Evolutionary conservation across 164 flowering plant genomes (phyloP), one percentile per base, ranked within the genome.

Genomic region (Aristolochia fimbriata): DNA sequence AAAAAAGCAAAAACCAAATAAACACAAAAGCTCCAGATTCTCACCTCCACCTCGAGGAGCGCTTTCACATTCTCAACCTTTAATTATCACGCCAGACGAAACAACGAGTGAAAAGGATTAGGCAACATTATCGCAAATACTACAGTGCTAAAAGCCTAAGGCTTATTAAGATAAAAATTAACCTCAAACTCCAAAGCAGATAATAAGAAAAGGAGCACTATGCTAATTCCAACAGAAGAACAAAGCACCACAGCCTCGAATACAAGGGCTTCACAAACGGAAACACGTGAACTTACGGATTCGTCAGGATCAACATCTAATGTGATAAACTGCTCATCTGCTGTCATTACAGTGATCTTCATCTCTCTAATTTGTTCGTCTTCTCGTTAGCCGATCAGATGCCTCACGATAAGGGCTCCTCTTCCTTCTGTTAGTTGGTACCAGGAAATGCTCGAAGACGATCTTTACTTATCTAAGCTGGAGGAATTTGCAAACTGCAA

Each of bases 41-140:
- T 71, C 57, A 89, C 98, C 95, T 92, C 98, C 47, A 92, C 96
- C 67, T 89, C 96, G n/a, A 92, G 83, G 57, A 92, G 67, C 47
- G 98, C 98, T 68, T 92, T 92, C 61, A 92, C 81, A 61, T 92
- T 92, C 58, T 92, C 98, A 53, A 92, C 93, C 98, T 92, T 68
- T 23, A 6, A 57, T 6, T 47, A 62, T 56, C 24, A 63, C 49
- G 49, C 19, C 37, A n/a, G 17, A 51, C 45, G 4, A 43, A 30
- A 55, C 12, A 0, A 24, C 2, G 10, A 48, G n/a, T 43, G 9
- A 25, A 13, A 20, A 55, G n/a, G 21, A 5, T 21, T 11, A 20
- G 43, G 43, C 37, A 37, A 37, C 8, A 37, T 37, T 10, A 3
- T 37, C 9, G 8, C 43, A 37, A 3, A 37, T 37, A 37, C 43